These are phyloP conservation scores for Botrytis galanthina DNA, from an alignment of 2,329 filamentous ascomycete genomes.

Conservation along the genomic window DNA sequence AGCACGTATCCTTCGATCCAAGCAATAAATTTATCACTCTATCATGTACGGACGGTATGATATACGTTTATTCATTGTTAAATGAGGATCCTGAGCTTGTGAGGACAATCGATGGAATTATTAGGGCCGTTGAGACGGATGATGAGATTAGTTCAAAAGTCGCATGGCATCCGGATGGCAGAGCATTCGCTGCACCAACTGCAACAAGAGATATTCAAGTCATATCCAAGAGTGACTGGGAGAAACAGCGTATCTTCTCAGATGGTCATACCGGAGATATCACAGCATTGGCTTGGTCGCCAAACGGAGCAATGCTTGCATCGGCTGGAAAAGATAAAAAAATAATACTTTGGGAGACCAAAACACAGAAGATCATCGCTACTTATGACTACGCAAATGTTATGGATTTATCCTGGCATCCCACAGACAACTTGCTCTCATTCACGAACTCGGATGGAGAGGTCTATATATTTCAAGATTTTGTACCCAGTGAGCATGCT, in stretches of 20 bases:
- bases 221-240: constrained; percentile 86
- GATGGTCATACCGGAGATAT: constrained; percentile 81
- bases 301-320: constrained; percentile 85
- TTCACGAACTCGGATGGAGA: constrained; percentile 93
- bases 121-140: constrained; percentile 74
- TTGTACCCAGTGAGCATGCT: constrained; percentile 58
- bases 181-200: constrained; percentile 83
- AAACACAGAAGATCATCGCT: constrained; percentile 77
- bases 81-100: constrained; percentile 78
- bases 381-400: constrained; percentile 80
- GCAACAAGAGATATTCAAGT: constrained; percentile 80
- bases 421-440: constrained; percentile 79
- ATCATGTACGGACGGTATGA: constrained; percentile 81
- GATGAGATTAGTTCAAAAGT: constrained; percentile 71
- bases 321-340: constrained; percentile 66
- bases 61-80: constrained; percentile 86
- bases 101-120: constrained; percentile 80
- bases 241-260: constrained; percentile 75
- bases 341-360: constrained; percentile 83
- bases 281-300: constrained; percentile 87
- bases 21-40: constrained; percentile 72
- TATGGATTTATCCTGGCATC: constrained; percentile 87
- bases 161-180: constrained; percentile 91
- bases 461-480: constrained; percentile 81
- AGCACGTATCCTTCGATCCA: constrained; percentile 85